phyloP scores from a whole-genome alignment of 2,329 filamentous ascomycete species.

The Spiromastix sp. region DNA sequence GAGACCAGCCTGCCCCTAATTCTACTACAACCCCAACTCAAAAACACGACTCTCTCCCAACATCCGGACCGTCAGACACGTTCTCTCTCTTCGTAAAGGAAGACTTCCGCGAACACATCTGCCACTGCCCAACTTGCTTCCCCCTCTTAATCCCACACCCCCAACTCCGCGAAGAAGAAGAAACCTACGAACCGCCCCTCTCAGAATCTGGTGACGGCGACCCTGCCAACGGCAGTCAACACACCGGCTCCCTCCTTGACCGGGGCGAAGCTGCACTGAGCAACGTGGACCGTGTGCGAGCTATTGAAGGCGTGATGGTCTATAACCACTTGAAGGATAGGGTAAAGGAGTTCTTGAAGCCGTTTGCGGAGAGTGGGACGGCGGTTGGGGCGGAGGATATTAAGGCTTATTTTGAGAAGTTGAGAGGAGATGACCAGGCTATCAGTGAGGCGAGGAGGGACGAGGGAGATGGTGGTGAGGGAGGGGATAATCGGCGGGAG shows the following conservation, averaged over 20 bases:
- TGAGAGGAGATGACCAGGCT: conserved; percentile 74
- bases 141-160: conserved; percentile 58
- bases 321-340: conserved; percentile 95
- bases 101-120: conserved; percentile 71
- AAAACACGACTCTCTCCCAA: conserved; percentile 52
- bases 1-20: too few relatives aligned
- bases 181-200: conserved; percentile 83
- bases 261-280: conserved; percentile 85
- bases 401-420: conserved; percentile 88
- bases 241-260: conserved; percentile 76
- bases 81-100: conserved; percentile 78
- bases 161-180: conserved; percentile 87
- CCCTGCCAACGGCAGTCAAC: conserved; percentile 48
- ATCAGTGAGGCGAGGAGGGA: conserved; percentile 23
- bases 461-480: conserved; percentile 19
- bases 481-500: conserved; percentile 30
- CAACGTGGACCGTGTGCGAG: conserved; percentile 83
- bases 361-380: conserved; percentile 84
- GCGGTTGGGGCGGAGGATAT: conserved; percentile 91
- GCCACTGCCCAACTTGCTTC: conserved; percentile 75
- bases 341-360: conserved; percentile 86
- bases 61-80: conserved; percentile 39
- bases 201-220: conserved; percentile 55
- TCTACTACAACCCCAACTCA: conserved; percentile 38
- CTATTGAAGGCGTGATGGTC: conserved; percentile 95